phyloP scores from a whole-genome alignment of 2,329 filamentous ascomycete species.

The Calonectria pseudoreteaudii region DNA sequence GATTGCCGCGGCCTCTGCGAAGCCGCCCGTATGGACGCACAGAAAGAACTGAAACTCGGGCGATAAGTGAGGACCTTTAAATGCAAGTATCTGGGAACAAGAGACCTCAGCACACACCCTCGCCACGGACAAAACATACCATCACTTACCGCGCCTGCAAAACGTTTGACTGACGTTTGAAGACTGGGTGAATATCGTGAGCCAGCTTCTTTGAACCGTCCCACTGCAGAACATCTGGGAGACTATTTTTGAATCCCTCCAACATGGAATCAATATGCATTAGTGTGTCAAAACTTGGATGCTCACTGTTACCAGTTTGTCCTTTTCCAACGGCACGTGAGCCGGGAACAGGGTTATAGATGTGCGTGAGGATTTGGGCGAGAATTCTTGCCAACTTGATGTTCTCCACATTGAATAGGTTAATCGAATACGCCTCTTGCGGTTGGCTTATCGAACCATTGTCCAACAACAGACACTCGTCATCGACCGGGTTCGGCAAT shows the following conservation, averaged over 20 bases:
- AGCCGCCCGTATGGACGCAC: not conserved
- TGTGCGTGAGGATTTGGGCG: not conserved
- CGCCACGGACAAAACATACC: not conserved
- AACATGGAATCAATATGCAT: not conserved
- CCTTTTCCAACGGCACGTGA: not conserved
- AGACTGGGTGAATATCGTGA: not conserved
- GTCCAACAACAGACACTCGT: not conserved
- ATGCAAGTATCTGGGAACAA: not conserved
- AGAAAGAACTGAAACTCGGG: constrained; percentile 13
- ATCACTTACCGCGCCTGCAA: not conserved
- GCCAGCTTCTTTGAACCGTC: not conserved
- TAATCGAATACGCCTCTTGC: not conserved
- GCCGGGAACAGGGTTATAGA: not conserved
- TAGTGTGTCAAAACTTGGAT: not conserved
- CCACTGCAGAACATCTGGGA: not conserved
- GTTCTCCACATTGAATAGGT: constrained; percentile 14
- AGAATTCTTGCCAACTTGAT: constrained; percentile 10
- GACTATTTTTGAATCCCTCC: not conserved
- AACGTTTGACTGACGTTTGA: constrained; percentile 9
- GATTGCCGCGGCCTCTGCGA: not conserved
- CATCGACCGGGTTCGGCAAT: not conserved
- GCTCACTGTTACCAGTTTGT: not conserved
- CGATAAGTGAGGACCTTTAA: constrained; percentile 13
- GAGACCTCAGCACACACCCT: not conserved
- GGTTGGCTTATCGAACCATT: not conserved